phyloP scores from a whole-genome alignment of 306 rosid species.

The Trifolium pratense region DNA sequence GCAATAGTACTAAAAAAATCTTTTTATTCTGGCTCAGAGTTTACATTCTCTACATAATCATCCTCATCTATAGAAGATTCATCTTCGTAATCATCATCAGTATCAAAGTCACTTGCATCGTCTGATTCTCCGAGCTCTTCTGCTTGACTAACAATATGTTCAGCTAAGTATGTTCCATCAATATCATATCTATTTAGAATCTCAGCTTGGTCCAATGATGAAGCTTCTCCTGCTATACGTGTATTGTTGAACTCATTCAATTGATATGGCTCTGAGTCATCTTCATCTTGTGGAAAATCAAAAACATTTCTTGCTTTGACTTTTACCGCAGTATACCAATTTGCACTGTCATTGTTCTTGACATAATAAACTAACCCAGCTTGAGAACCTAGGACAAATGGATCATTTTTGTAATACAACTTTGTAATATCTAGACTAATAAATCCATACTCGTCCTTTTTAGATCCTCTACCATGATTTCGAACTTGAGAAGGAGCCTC shows the following conservation, averaged over 20 bases:
- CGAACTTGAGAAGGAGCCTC: slow-evolving; percentile 7
- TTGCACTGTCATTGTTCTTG: neutral
- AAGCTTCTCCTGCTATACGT: neutral
- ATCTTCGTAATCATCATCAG: neutral
- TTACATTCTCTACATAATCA: neutral
- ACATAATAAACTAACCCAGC: slow-evolving; percentile 21
- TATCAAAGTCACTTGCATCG: neutral
- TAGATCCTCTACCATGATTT: neutral
- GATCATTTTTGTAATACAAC: slow-evolving; percentile 3
- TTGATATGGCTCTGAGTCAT: neutral
- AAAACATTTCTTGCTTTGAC: neutral
- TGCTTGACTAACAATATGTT: neutral
- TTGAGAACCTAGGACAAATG: slow-evolving; percentile 17
- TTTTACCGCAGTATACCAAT: slow-evolving; percentile 4
- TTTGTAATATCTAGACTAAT: slow-evolving; percentile 2
- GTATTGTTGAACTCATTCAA: neutral
- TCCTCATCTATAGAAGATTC: neutral
- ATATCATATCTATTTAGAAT: neutral
- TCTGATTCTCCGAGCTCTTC: neutral
- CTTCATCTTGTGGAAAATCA: neutral
- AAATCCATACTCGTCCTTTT: neutral
- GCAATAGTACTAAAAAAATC: too few relatives aligned
- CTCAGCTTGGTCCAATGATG: neutral
- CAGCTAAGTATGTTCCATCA: neutral
- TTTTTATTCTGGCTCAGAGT: neutral